phyloP scores from a whole-genome alignment of 345 rosid genomes.

The Salix koriyanagi region DNA sequence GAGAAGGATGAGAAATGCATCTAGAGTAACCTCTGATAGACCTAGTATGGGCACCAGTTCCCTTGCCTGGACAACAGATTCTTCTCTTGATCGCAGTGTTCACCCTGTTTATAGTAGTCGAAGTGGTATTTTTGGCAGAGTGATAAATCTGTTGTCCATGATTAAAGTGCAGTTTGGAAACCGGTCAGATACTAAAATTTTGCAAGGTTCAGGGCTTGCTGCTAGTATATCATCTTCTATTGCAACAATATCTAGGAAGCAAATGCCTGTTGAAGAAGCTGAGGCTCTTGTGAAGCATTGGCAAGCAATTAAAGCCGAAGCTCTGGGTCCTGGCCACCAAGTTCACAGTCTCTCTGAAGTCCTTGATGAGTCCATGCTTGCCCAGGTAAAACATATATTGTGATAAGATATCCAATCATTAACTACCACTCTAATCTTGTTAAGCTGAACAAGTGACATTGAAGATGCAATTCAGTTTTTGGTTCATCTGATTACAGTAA shows the following conservation, averaged over 20 bases:
- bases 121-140: constrained; percentile 36
- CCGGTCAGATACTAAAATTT: constrained; percentile 29
- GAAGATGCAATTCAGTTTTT: background rate
- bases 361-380: constrained; percentile 90
- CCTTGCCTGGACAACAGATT: constrained; percentile 29
- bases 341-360: constrained; percentile 55
- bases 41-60: constrained; percentile 37
- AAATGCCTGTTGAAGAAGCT: constrained; percentile 80
- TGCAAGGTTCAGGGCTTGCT: constrained; percentile 34
- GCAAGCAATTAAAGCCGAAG: constrained; percentile 88
- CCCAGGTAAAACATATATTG: constrained; percentile 50
- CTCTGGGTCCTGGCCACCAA: constrained; percentile 76
- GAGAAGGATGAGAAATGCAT: constrained; percentile 30
- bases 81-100: constrained; percentile 27
- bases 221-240: constrained; percentile 44
- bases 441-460: background rate
- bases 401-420: background rate
- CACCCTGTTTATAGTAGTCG: constrained; percentile 25
- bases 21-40: constrained; percentile 32
- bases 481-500: background rate
- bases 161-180: constrained; percentile 40
- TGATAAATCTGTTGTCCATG: constrained; percentile 46
- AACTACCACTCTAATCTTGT: background rate
- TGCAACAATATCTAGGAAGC: constrained; percentile 38
- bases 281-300: constrained; percentile 85